Percentiles rank a stretch among this genome's conserved stretches.
Evolutionary conservation across 2,329 filamentous ascomycete genomes (phyloP).

Genomic region (Fusarium ambrosium): DNA sequence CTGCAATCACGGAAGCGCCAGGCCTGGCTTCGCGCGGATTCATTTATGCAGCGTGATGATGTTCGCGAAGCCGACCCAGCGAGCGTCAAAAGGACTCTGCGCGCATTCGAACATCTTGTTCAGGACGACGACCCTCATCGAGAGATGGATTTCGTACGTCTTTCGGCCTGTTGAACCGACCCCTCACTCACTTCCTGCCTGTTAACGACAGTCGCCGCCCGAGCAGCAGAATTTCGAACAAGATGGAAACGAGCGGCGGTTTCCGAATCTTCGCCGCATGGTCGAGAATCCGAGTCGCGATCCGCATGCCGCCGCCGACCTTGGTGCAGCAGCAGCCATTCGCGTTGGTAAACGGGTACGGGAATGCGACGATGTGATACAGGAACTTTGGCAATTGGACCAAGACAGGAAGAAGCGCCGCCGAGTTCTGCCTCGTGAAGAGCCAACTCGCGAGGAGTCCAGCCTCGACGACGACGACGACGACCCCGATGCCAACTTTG

Average conservation of each 20-base stretch:
- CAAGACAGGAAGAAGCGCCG: neutral
- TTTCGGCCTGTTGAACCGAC: neutral
- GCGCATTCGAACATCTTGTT: neutral
- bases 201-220: neutral
- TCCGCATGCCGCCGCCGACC: neutral
- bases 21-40: neutral
- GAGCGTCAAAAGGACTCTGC: neutral
- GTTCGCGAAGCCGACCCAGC: neutral
- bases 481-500: neutral
- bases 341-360: neutral
- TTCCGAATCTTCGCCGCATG: neutral
- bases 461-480: neutral
- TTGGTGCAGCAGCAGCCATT: neutral
- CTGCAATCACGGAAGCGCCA: neutral
- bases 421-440: neutral
- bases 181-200: neutral
- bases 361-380: neutral
- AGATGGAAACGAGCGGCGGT: neutral
- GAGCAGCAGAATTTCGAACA: neutral
- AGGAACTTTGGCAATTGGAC: neutral
- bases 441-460: neutral
- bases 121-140: neutral
- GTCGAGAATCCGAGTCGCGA: neutral
- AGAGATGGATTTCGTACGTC: neutral
- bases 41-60: neutral